Conservation (phyloP, 1,139 yeast genomes). For the Pichia sp. region DNA sequence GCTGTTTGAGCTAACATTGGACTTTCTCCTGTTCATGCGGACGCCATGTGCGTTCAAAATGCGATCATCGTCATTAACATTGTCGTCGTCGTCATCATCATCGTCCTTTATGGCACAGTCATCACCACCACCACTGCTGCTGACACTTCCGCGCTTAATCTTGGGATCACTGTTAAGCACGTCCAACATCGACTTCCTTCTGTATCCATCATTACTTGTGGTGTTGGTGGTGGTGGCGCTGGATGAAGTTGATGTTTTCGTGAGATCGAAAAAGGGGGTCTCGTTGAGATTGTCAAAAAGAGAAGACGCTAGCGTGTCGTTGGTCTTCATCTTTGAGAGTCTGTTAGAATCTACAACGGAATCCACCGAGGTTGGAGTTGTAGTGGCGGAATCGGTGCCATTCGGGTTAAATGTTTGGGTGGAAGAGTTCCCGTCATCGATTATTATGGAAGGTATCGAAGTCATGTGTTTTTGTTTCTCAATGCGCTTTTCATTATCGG, state of each 20-base stretch:
- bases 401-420: too few relatives aligned
- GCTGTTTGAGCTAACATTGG: background rate
- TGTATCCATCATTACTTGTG: background rate
- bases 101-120: background rate
- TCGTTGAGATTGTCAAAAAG: conserved; percentile 21
- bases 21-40: background rate
- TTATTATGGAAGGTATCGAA: background rate
- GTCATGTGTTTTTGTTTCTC: conserved; percentile 1
- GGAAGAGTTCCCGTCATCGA: too few relatives aligned
- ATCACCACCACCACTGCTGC: background rate
- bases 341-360: too few relatives aligned
- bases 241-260: background rate
- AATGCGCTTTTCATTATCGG: background rate
- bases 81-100: conserved; percentile 1
- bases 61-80: background rate
- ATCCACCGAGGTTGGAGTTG: too few relatives aligned
- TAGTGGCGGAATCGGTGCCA: too few relatives aligned
- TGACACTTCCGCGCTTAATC: background rate
- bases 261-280: conserved; percentile 10
- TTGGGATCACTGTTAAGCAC: conserved; percentile 3
- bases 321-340: conserved; percentile 16
- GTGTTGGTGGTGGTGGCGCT: conserved; percentile 1
- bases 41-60: too few relatives aligned
- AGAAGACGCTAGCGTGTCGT: conserved; percentile 18
- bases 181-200: conserved; percentile 9